phyloP scores from a whole-genome alignment of 2,329 filamentous ascomycete species.

The Fusarium chaquense region DNA sequence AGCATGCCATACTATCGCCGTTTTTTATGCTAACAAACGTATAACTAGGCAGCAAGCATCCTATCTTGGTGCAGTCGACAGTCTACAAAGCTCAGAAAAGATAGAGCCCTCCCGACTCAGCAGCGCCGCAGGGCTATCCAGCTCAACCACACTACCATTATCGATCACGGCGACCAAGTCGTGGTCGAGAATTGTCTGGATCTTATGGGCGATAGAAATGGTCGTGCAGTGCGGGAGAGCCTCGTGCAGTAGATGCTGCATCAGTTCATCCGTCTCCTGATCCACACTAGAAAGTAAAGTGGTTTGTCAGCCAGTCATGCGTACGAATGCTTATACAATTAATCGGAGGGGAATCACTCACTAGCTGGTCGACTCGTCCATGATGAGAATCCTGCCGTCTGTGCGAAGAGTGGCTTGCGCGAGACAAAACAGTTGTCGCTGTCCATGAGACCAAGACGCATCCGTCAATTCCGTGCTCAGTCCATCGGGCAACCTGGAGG shows the following conservation, averaged over 20 bases:
- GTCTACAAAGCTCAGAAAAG: constrained; percentile 13
- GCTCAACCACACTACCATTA: constrained; percentile 16
- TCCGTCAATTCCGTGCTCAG: constrained; percentile 56
- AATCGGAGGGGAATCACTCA: constrained; percentile 17
- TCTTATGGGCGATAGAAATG: constrained; percentile 45
- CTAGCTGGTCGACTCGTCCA: constrained; percentile 59
- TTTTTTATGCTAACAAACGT: constrained; percentile 10
- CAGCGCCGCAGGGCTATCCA: constrained; percentile 11
- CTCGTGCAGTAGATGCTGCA: constrained; percentile 28
- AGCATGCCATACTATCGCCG: constrained; percentile 2
- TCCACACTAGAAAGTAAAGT: constrained; percentile 28
- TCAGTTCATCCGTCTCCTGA: constrained; percentile 28
- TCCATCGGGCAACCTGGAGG: constrained; percentile 51
- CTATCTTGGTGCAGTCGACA: constrained; percentile 9
- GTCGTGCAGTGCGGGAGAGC: constrained; percentile 42
- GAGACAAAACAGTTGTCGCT: constrained; percentile 63
- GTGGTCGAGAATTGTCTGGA: constrained; percentile 35
- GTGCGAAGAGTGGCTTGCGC: constrained; percentile 58
- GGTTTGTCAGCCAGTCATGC: constrained; percentile 8
- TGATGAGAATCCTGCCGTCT: constrained; percentile 53
- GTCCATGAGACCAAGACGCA: constrained; percentile 59
- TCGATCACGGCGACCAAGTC: constrained; percentile 38
- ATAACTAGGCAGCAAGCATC: constrained; percentile 3
- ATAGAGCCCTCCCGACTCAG: constrained; percentile 13
- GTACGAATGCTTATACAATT: constrained; percentile 4